Conservation (phyloP, 139 green algal species). For the Mychonastes homosphaera region DNA sequence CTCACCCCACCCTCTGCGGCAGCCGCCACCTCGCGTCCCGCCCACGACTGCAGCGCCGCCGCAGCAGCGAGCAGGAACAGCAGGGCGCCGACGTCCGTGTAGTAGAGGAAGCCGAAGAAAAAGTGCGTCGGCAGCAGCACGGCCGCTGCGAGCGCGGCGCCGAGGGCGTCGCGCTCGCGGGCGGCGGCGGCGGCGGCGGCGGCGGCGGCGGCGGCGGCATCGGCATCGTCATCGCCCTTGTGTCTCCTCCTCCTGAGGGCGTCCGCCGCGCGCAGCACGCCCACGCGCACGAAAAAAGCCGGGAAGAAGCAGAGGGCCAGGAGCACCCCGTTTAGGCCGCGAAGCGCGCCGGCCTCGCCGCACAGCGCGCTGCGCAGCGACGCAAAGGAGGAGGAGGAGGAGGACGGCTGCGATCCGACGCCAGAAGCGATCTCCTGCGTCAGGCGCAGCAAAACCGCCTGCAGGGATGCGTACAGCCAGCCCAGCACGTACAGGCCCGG, state of each 20-base stretch:
- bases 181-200: not conserved
- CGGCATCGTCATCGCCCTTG: not conserved
- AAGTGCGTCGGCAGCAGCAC: slow-evolving; percentile 71
- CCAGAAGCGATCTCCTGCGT: no score
- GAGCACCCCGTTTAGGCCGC: no score
- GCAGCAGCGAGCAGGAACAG: slow-evolving; percentile 39
- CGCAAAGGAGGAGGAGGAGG: no score
- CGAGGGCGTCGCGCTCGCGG: not conserved
- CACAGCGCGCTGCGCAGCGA: no score
- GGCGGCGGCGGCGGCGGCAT: no score
- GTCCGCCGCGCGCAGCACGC: no score
- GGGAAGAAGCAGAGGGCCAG: no score
- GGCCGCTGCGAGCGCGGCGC: slow-evolving; percentile 11
- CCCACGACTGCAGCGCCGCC: not conserved
- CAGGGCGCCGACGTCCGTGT: slow-evolving; percentile 78
- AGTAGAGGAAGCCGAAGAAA: slow-evolving; percentile 85
- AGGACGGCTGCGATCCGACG: no score
- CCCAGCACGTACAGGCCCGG: slow-evolving; percentile 78
- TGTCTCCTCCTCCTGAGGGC: no score
- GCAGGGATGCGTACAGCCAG: slow-evolving; percentile 12
- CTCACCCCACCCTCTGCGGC: not conserved
- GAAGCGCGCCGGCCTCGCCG: no score
- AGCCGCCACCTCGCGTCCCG: slow-evolving; percentile 1
- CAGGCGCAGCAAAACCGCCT: not conserved
- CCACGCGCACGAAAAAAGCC: no score